Conservation (phyloP, 2,329 filamentous ascomycete genomes). For the Gyromitra esculenta region DNA sequence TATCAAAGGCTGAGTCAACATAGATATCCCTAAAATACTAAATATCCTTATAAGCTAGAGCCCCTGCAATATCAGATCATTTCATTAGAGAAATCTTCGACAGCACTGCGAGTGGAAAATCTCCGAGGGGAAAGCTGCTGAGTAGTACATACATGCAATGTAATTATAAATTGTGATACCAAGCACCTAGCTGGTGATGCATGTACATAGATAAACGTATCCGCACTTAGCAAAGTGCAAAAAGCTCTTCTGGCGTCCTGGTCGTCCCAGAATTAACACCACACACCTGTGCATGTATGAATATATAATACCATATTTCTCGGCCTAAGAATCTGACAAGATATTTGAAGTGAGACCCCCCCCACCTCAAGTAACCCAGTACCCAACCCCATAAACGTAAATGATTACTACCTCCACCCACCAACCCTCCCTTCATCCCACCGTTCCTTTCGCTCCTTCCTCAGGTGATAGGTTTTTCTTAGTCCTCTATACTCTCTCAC, state of each 20-base stretch:
- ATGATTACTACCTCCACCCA: slow-evolving; percentile 74
- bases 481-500: slow-evolving; percentile 82
- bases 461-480: slow-evolving; percentile 78
- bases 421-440: slow-evolving; percentile 97
- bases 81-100: neutral
- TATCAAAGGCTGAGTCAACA: slow-evolving; percentile 18
- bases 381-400: neutral
- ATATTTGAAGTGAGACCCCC: too few species aligned
- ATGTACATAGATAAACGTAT: neutral
- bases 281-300: neutral
- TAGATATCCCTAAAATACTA: too few species aligned
- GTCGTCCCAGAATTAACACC: too few species aligned
- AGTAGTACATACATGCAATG: neutral
- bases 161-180: neutral
- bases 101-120: neutral
- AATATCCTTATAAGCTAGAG: neutral
- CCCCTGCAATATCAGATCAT: neutral
- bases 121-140: neutral
- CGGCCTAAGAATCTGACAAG: neutral
- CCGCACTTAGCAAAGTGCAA: neutral
- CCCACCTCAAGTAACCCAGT: neutral
- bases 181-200: neutral
- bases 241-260: too few species aligned
- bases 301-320: neutral
- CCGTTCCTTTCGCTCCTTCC: slow-evolving; percentile 85